Base-by-base conservation (phyloP, 75 land plant species). In the Pinus albicaulis region DNA sequence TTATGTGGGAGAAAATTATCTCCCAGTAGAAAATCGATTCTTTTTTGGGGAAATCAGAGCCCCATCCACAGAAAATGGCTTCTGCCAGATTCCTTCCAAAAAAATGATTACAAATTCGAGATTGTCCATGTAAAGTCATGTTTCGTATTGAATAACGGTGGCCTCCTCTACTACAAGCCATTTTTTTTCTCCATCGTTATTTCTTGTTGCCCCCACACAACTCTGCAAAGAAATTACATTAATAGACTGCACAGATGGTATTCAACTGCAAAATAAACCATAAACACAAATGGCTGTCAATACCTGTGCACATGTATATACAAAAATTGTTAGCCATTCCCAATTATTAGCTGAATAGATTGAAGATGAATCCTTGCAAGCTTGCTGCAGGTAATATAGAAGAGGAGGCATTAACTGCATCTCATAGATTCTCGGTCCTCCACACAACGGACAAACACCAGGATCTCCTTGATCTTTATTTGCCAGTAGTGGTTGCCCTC, bases 341-440 rank as follows among this genome's bases (percentile, higher is more conserved):
- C 96, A 95, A 57, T 84, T 85, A 13, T 89, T 84, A 56, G 89
- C 76, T 23, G 78, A 76, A 63, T 75, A 74, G 19, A 60, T 14
- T 53, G 79, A 80, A 31, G 83, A 76, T 22, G 53, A 69, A 74
- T 80, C 89, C 76, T 89, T 85, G 59, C 82, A 82, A 15, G 88
- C 96, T 84, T 93, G 86, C 56, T 93, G 89, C 68, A 95, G 69
- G 79, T 92, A 95, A 76, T 91, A 93, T 53, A 95, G 74, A 53
- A 95, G 69, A 31, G 93, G 98, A 11, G 98, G 89, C 98, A 95
- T 95, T 41, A 95, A 79, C 81, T 95, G 98, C 96, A 95, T 85
- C 66, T 95, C 98, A 76, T 82, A 95, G n/a, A 85, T 83, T 71
- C 96, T 84, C 22, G 87, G 77, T 41, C 80, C 93, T 77, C 92